Base-by-base conservation (phyloP, 805 yeast genomes). In the Cyberlindnera galapagoensis region DNA sequence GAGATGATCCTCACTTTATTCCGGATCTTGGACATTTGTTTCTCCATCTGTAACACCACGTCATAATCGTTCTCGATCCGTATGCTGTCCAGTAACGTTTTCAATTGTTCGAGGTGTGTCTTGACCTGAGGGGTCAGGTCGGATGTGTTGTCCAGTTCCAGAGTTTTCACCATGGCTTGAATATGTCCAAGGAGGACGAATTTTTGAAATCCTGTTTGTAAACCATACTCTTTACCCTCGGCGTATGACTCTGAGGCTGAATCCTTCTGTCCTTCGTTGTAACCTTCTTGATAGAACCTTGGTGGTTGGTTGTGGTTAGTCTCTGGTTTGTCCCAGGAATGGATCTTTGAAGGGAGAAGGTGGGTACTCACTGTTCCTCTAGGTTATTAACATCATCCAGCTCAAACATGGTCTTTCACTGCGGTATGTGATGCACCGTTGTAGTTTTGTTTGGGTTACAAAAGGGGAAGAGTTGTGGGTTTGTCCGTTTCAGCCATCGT, bases 201-300 rank as follows among this genome's bases (percentile, higher is more conserved):
- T 37, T 83, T 58, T 54, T 81, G 92, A 46, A 75, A 80, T 0
- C 85, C 86, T 0, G 82, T 77, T 50, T 81, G 92, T 26, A 76
- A 66, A 0, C 97, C 97, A 43, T 76, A 78, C 49, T 84, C 86
- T 49, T 79, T 80, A 1, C 96, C 97, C 51, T 87, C 96, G 3
- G 64, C 42, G 31, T 58, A 65, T 29, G 86, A 87, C 26, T 75
- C 70, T 29, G 52, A 55, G 1, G 74, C 59, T 0, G 86, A 81
- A 31, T 71, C 80, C 5, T 60, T 56, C 24, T 69, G 69, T 1
- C 95, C 97, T 40, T 84, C 92, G 30, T 58, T 46, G 50, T 57
- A 81, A 1, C 97, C 96, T 38, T 74, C 74, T 6, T 69, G 54
- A 50, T 84, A 87, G 54, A 58, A 74, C 32, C 67, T 52, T 21